Conservation (phyloP, 2,329 filamentous ascomycete species). For the Ophiognomonia clavigignenti-juglandacearum region DNA sequence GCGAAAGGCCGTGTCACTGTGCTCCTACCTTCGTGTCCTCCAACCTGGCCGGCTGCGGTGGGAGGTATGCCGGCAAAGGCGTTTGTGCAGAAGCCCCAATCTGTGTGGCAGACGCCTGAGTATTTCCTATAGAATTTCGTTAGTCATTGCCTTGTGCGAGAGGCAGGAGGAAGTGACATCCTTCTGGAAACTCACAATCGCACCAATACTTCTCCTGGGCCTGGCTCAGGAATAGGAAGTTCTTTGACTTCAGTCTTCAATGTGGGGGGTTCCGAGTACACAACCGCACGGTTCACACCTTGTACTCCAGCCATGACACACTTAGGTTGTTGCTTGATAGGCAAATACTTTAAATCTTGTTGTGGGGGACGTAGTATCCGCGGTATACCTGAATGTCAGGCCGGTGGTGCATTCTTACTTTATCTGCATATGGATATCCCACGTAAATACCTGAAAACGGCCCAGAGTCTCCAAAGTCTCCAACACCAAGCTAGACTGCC, state of each 20-base stretch:
- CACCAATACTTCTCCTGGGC: slow-evolving; percentile 1
- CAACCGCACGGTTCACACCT: not conserved
- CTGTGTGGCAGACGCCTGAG: slow-evolving; percentile 1
- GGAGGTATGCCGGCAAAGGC: not conserved
- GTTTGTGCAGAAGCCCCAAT: slow-evolving; percentile 2
- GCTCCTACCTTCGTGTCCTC: not conserved
- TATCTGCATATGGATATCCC: too few species aligned
- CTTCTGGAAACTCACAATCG: not conserved
- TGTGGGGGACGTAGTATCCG: too few species aligned
- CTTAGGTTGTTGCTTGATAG: too few species aligned
- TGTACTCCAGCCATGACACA: not conserved
- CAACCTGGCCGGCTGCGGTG: not conserved
- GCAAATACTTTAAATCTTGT: too few species aligned
- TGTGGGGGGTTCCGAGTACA: not conserved
- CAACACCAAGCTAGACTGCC: too few species aligned
- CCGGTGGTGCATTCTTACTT: too few species aligned
- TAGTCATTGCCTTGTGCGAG: not conserved
- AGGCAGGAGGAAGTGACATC: not conserved
- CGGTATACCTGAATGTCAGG: too few species aligned
- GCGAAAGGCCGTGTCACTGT: too few species aligned
- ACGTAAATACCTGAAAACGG: too few species aligned
- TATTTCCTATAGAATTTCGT: not conserved
- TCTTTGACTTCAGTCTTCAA: not conserved
- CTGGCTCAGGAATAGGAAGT: not conserved
- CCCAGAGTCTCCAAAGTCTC: too few species aligned